Evolutionary conservation across 108 stramenopile genomes (phyloP).

Genomic region (Nitzschia sp.): DNA sequence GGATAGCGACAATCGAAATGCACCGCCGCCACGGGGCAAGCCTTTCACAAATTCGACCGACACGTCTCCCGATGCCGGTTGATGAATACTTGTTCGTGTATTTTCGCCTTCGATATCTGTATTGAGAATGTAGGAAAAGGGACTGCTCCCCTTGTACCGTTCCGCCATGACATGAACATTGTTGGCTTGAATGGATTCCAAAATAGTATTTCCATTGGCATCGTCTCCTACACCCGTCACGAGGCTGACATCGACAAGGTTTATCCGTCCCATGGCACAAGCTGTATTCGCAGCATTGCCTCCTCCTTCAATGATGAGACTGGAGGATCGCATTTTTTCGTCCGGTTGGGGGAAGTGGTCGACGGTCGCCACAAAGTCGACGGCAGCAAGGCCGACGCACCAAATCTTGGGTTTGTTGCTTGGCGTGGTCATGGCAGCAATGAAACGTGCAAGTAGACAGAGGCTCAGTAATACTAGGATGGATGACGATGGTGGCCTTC

Average conservation of each 20-base stretch:
- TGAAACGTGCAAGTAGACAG: background rate
- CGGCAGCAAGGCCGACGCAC: conserved; percentile 13
- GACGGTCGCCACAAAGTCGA: conserved; percentile 25
- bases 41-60: conserved; percentile 16
- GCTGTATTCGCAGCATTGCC: conserved; percentile 38
- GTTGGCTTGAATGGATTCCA: background rate
- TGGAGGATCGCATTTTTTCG: conserved; percentile 28
- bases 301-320: conserved; percentile 12
- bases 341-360: conserved; percentile 32
- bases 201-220: conserved; percentile 22
- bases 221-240: conserved; percentile 28
- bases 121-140: conserved; percentile 29
- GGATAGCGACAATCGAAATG: conserved; percentile 36
- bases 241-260: background rate
- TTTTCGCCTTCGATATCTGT: background rate
- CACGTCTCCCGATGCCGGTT: conserved; percentile 26
- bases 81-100: conserved; percentile 32
- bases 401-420: conserved; percentile 8
- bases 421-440: background rate
- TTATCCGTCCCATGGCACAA: conserved; percentile 19
- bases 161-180: conserved; percentile 18
- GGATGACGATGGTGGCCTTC: no score
- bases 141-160: conserved; percentile 10
- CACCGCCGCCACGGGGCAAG: conserved; percentile 9
- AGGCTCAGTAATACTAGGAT: no score